A percentile compares a stretch with the other conserved stretches of the same genome.
Evolutionary conservation across 192 early-diverging fungal genomes (phyloP).

Genomic region (Gonapodya sp.): DNA sequence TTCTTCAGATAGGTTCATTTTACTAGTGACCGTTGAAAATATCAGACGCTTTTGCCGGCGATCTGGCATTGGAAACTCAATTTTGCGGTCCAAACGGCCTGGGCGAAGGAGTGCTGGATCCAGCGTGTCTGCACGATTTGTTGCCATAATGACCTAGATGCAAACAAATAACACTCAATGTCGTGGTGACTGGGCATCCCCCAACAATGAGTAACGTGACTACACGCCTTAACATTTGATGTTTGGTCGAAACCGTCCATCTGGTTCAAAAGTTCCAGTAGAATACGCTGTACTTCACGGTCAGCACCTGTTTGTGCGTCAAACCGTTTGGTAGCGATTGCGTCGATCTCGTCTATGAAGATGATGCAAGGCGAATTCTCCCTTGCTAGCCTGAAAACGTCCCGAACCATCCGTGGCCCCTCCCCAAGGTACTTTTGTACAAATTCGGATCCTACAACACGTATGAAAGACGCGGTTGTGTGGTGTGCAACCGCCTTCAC

Average conservation of each 20-base stretch:
- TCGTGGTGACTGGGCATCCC: too few relatives aligned
- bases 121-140: conserved; percentile 92
- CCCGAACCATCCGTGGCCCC: conserved; percentile 94
- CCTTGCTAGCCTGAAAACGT: conserved; percentile 89
- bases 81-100: conserved; percentile 94
- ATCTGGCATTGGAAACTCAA: conserved; percentile 98
- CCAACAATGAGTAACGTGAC: background rate
- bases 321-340: conserved; percentile 95
- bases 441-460: conserved; percentile 96
- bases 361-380: conserved; percentile 97
- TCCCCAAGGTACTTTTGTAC: conserved; percentile 99
- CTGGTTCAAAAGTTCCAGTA: conserved; percentile 95
- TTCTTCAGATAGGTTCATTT: conserved; percentile 97
- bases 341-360: conserved; percentile 99
- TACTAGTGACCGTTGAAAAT: conserved; percentile 86
- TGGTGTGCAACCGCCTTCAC: conserved; percentile 99
- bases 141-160: conserved; percentile 91
- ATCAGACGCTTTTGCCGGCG: conserved; percentile 94
- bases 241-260: conserved; percentile 99
- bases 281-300: conserved; percentile 95
- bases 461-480: conserved; percentile 91
- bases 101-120: conserved; percentile 96
- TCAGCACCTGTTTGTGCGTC: conserved; percentile 98
- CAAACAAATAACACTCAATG: background rate
- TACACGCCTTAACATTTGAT: conserved; percentile 80